These are phyloP conservation scores for Chalara sp. DNA, from an alignment of 2,329 filamentous ascomycete species.

Conservation along the genomic window DNA sequence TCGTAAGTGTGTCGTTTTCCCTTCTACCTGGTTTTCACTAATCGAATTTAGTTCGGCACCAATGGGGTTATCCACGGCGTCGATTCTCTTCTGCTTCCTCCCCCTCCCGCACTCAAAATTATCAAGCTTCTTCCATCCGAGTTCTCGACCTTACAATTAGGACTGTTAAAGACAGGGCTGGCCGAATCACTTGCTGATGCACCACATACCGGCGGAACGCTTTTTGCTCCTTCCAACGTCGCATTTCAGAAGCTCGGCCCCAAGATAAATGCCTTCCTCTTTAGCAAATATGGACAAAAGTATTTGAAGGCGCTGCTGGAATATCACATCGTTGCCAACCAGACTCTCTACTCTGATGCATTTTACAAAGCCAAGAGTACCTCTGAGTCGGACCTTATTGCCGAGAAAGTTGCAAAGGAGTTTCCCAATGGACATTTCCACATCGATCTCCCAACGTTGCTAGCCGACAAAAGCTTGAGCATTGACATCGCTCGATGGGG, in stretches of 20 bases:
- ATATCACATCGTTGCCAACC: conserved; percentile 70
- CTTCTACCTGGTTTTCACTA: too few species aligned
- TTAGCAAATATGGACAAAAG: conserved; percentile 66
- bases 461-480: conserved; percentile 57
- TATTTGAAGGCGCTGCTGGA: conserved; percentile 73
- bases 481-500: conserved; percentile 65
- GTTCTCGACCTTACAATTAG: conserved; percentile 76
- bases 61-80: conserved; percentile 81
- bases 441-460: conserved; percentile 65
- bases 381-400: conserved; percentile 8
- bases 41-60: conserved; percentile 48
- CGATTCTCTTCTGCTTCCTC: conserved; percentile 69
- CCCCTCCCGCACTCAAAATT: conserved; percentile 56
- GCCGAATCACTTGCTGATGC: conserved; percentile 50
- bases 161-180: conserved; percentile 67
- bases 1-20: too few species aligned
- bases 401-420: conserved; percentile 8
- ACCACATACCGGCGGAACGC: conserved; percentile 55
- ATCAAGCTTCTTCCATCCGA: conserved; percentile 58
- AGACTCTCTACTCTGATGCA: conserved; percentile 77
- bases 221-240: conserved; percentile 75
- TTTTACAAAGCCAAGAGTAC: conserved; percentile 58
- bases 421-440: conserved; percentile 38
- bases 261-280: conserved; percentile 74
- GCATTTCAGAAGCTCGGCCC: conserved; percentile 74